Evolutionary conservation across 176 grass and related monocot genomes (phyloP), one percentile per base, ranked within the genome.

Genomic region (Ensete glaucum): DNA sequence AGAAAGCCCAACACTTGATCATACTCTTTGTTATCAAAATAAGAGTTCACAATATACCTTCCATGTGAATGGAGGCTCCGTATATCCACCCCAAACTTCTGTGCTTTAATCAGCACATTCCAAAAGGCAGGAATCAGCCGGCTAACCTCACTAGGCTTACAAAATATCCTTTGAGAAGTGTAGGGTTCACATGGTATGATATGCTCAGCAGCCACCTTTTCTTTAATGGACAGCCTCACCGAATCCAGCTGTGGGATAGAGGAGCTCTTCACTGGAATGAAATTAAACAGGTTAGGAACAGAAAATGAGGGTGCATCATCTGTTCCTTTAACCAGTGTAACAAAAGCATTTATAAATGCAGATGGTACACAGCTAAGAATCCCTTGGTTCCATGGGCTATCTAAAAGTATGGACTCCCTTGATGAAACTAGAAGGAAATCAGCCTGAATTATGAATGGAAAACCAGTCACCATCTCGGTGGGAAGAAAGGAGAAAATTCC

Each of bases 331-430:
- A 91, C 81, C 21, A 88, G 71, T 19, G 81, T 65, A 50, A 73
- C 54, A 73, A 96, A 84, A 64, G 83, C 88, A 86, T 88, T 78
- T 50, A 86, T 27, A 34, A 96, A 96, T 70, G 88, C 92, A 57
- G 56, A 76, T 59, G 92, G 83, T 16, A 91, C 71, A 72, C 83
- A 96, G 54, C 77, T 76, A 22, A 96, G 83, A 77, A 96, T 96
- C 54, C 92, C 92, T 59, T 86, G 87, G 73, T 96, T 96, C 92
- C 92, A 96, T 11, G 79, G 79, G 72, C 50, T 96, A 24, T 96
- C 85, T 0, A 84, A 75, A 13, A 84, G 14, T 76, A 96, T 91
- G 1, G 91, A 26, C 65, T 91, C 88, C 49, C 92, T 81, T 21
- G 92, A 91, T 4, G 92, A 86, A 59, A 84, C 73, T 15, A 96